Conservation (phyloP, 2,329 filamentous ascomycete species). For the Pseudogymnoascus sp. region DNA sequence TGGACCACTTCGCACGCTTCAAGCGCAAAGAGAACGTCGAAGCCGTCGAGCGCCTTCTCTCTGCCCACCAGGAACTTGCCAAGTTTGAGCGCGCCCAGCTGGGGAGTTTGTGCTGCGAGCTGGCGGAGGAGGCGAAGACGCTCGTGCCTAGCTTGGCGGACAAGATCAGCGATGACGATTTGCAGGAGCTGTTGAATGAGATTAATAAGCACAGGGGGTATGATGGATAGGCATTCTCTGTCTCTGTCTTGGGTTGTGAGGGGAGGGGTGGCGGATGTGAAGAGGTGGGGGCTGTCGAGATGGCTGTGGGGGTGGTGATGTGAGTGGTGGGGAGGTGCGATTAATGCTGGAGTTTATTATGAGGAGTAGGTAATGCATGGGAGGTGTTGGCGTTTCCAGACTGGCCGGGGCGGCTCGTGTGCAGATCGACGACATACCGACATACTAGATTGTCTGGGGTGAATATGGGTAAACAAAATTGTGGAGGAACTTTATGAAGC, state of each 20-base stretch:
- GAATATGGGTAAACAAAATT: not conserved
- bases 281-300: not conserved
- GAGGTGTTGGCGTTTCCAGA: slow-evolving; percentile 6
- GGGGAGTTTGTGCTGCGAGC: slow-evolving; percentile 89
- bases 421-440: not conserved
- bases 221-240: slow-evolving; percentile 6
- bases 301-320: too few species aligned
- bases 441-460: slow-evolving; percentile 1
- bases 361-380: not conserved
- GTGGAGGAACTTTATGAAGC: not conserved
- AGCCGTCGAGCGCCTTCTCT: slow-evolving; percentile 81
- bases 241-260: not conserved
- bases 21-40: slow-evolving; percentile 92
- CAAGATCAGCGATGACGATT: slow-evolving; percentile 83
- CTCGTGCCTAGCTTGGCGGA: slow-evolving; percentile 81
- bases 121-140: slow-evolving; percentile 90
- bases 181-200: slow-evolving; percentile 83
- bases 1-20: slow-evolving; percentile 91
- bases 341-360: not conserved
- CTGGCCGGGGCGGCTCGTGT: slow-evolving; percentile 6
- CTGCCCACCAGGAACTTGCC: slow-evolving; percentile 68
- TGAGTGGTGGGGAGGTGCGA: not conserved
- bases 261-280: not conserved
- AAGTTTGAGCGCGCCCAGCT: slow-evolving; percentile 92
- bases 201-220: slow-evolving; percentile 62